phyloP scores from a whole-genome alignment of 257 asterid genomes.

The Solanum habrochaites region DNA sequence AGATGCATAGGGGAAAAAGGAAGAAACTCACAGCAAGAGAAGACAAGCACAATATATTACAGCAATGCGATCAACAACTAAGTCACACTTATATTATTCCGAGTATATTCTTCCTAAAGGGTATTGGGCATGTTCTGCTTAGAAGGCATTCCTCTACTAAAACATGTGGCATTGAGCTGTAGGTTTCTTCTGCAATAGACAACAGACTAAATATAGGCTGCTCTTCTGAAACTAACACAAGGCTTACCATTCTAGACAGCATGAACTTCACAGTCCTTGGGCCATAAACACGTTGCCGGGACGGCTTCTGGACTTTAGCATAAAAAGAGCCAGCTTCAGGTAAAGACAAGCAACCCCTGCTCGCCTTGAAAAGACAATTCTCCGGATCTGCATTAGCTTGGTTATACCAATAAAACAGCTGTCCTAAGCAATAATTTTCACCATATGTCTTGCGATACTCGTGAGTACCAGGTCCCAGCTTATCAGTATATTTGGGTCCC shows the following conservation, averaged over 20 bases:
- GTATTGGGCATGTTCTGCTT: not conserved
- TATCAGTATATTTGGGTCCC: constrained; percentile 77
- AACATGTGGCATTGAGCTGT: not conserved
- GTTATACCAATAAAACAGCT: constrained; percentile 79
- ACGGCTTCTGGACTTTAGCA: constrained; percentile 83
- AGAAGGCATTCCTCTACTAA: not conserved
- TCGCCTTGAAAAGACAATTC: constrained; percentile 51
- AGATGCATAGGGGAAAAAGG: not conserved
- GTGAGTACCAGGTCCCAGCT: constrained; percentile 71
- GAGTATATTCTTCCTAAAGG: not conserved
- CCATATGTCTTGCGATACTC: constrained; percentile 87
- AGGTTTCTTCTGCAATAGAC: not conserved
- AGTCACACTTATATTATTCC: not conserved
- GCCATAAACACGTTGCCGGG: constrained; percentile 93
- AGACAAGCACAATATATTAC: not conserved
- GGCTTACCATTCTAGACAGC: constrained; percentile 79
- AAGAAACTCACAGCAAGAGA: not conserved
- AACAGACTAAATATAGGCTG: not conserved
- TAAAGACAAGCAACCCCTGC: constrained; percentile 91
- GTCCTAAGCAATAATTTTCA: constrained; percentile 88
- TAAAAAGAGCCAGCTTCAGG: constrained; percentile 94
- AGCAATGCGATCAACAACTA: not conserved
- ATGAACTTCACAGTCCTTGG: constrained; percentile 79
- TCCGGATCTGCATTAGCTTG: constrained; percentile 83
- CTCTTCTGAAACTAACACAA: not conserved